Evolutionary conservation across 2,329 filamentous ascomycete genomes (phyloP), one percentile per base, ranked within the genome.

Genomic region (Zymoseptoria pseudotritici): DNA sequence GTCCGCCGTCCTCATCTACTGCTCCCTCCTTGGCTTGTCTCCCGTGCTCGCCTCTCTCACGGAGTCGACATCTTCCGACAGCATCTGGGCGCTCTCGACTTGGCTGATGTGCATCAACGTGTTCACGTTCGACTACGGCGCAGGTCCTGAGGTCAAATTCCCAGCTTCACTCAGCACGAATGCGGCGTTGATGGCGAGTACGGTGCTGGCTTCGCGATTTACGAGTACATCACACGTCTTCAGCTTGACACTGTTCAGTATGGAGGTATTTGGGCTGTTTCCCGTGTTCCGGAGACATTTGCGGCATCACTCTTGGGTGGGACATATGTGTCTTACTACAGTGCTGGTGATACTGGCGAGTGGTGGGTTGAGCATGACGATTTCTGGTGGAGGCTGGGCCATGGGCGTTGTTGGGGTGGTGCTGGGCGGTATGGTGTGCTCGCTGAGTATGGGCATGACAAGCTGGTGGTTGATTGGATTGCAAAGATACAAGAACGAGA

Each of bases 401-500:
- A 79, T 83, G 58, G 81, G 81, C 26, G 74, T 93, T 22, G 78
- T 89, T 2, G 94, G 94, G 11, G 86, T 90, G 65, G 74, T 93
- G 1, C 78, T 96, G 5, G 90, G 90, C 4, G 83, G 86, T n/a
- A 70, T 93, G 9, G 79, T 91, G 21, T 87, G 89, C 0, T 85
- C 86, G 4, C 73, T 96, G 57, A 86, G 86, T 2, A 96, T 97
- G 85, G 94, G 93, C 1, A 88, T 91, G 11, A 97, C 92, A 73
- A 96, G 91, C 72, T 97, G 92, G 93, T 97, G 94, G 92, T 77
- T 99, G 64, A 97, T 99, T 70, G 90, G 91, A 8, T 75, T 99
- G 74, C 94, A 99, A 76, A 93, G 96, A 77, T 99, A 97, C 77
- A 99, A 99, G 80, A 97, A 97, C 73, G 94, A 97, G 76, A 97